Evolutionary conservation across 2,329 filamentous ascomycete species (phyloP).

Genomic region (Immersiporthe knoxdaviesiana): DNA sequence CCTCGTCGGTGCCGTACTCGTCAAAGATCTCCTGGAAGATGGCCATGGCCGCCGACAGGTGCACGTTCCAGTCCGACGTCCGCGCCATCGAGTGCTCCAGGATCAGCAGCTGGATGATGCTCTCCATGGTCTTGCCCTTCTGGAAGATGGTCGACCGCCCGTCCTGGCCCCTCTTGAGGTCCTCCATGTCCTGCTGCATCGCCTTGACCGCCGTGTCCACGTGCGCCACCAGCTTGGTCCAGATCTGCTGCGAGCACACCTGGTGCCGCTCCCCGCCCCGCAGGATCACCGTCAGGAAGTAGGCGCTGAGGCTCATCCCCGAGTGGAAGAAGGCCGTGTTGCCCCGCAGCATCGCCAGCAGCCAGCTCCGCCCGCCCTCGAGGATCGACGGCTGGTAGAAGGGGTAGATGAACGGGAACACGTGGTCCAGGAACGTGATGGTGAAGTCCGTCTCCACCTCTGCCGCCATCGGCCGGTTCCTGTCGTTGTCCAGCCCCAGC

Average conservation of each 20-base stretch:
- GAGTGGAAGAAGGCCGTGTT: slow-evolving; percentile 63
- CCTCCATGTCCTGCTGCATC: slow-evolving; percentile 60
- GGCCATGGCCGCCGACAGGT: slow-evolving; percentile 53
- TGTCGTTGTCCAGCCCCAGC: slow-evolving; percentile 26
- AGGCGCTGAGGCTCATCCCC: slow-evolving; percentile 58
- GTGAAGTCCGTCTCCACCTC: slow-evolving; percentile 42
- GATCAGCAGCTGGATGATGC: slow-evolving; percentile 56
- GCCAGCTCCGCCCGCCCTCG: slow-evolving; percentile 63
- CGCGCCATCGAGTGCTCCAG: slow-evolving; percentile 53
- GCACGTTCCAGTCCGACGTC: slow-evolving; percentile 54
- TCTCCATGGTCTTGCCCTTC: slow-evolving; percentile 45
- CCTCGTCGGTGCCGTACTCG: slow-evolving; percentile 40
- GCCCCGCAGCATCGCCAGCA: slow-evolving; percentile 58
- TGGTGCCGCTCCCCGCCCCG: slow-evolving; percentile 40
- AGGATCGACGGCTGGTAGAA: slow-evolving; percentile 62
- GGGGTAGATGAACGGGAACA: slow-evolving; percentile 66
- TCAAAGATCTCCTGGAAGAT: slow-evolving; percentile 53
- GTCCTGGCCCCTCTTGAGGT: slow-evolving; percentile 22
- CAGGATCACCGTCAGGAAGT: slow-evolving; percentile 57
- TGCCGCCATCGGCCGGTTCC: slow-evolving; percentile 15
- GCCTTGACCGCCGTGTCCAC: slow-evolving; percentile 52
- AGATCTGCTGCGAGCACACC: slow-evolving; percentile 42
- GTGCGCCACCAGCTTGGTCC: slow-evolving; percentile 47
- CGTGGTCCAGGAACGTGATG: slow-evolving; percentile 64
- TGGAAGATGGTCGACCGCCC: slow-evolving; percentile 24